These are phyloP conservation scores for Linnemannia hyalina DNA, from an alignment of 192 early-diverging fungal species.

Conservation along the genomic window DNA sequence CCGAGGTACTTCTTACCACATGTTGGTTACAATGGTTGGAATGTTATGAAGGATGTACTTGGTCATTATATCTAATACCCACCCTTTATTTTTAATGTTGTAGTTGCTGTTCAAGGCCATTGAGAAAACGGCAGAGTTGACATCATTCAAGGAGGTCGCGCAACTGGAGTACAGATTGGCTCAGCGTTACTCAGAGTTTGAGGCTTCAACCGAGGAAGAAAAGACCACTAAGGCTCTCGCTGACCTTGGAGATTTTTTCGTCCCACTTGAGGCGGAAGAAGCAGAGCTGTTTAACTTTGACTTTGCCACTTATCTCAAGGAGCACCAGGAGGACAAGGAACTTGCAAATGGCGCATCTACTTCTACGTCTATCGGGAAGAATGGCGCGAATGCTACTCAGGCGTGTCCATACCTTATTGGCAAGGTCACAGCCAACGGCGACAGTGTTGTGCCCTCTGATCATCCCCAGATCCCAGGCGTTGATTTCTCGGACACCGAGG, in stretches of 20 bases:
- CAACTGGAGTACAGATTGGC: constrained; percentile 33
- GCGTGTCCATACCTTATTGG: constrained; percentile 27
- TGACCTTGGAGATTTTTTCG: constrained; percentile 23
- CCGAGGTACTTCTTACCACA: constrained; percentile 34
- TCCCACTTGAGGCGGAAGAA: constrained; percentile 20
- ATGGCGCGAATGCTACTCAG: neutral
- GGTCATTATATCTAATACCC: neutral
- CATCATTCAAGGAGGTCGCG: constrained; percentile 18
- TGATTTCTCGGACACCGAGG: constrained; percentile 39
- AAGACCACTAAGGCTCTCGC: neutral
- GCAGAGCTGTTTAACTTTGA: constrained; percentile 29
- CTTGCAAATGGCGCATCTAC: neutral
- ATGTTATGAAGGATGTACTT: too few species aligned
- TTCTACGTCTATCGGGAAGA: neutral
- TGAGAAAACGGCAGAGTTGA: constrained; percentile 15
- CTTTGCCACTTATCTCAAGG: constrained; percentile 27
- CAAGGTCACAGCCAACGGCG: neutral
- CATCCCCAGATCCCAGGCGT: constrained; percentile 44
- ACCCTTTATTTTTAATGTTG: neutral
- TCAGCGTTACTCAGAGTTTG: constrained; percentile 23
- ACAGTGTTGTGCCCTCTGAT: constrained; percentile 26
- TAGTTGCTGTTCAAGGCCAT: constrained; percentile 42
- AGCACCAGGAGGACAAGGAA: constrained; percentile 18
- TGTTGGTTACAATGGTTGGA: neutral
- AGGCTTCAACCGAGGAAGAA: neutral